Evolutionary conservation across 1,284 basidiomycete species (phyloP), one percentile per base, ranked within the genome.

Genomic region (Laetiporus sulphureus): DNA sequence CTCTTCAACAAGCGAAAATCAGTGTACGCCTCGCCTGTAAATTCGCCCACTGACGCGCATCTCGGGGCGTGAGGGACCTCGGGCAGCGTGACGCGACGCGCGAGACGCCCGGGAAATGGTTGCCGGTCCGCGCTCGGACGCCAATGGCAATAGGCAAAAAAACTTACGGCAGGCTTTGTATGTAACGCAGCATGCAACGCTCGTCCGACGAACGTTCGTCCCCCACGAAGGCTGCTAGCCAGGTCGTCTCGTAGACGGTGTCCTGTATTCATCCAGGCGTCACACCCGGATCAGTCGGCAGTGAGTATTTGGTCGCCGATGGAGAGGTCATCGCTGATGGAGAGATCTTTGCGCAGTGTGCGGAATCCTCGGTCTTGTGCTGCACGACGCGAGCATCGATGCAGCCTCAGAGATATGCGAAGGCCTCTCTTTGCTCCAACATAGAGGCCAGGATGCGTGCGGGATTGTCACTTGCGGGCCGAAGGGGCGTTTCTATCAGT

Each of bases 371-470:
- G 91, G 90, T 56, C 69, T 94, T 29, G 73, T 94, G 38, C 71
- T 90, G 44, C 83, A 89, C 60, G 88, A 93, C 61, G 69, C 86
- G 34, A 68, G 67, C 36, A 64, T 80, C 58, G 81, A 92, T 61
- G 86, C 81, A 33, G 91, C 90, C 22, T 61, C 79, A 19, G 91
- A 95, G 64, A 91, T 95, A 59, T 84, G 81, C 53, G 93, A 97
- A 63, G 91, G 91, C 32, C 74, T 97, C 16, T 88, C 91, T 25
- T 71, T 97, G 36, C 71, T 97, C 12, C 93, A 97, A 62, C 93
- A 97, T 62, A 76, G 93, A 60, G 95, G 95, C 24, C 95, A 99
- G 63, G 95, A 99, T 75, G 96, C 96, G 1, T 97, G 94, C 50
- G 96, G 96, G 41, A 88, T 99, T 58, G 88, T 99, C 46, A 99